These are phyloP conservation scores for Pseudozyma hubeiensis DNA, from an alignment of 1,284 basidiomycete species.

Conservation along the genomic window DNA sequence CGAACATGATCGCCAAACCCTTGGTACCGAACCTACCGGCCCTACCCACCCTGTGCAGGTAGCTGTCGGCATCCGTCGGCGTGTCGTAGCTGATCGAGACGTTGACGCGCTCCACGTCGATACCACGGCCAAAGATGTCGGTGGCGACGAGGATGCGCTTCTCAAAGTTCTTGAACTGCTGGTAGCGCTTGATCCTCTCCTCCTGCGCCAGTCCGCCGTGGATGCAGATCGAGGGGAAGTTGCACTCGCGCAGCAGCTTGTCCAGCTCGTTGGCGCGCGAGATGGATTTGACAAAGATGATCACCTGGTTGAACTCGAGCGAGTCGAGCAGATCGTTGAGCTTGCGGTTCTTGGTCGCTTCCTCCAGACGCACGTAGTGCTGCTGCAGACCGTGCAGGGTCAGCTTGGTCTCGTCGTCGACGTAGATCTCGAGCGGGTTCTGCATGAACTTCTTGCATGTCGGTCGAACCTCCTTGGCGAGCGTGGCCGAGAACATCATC, in stretches of 20 bases:
- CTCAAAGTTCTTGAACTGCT: conserved; percentile 99
- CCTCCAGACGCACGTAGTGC: conserved; percentile 88
- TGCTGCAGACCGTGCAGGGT: conserved; percentile 98
- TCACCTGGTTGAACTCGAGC: conserved; percentile 99
- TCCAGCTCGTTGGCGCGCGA: conserved; percentile 95
- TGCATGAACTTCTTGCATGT: conserved; percentile 99
- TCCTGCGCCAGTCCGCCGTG: conserved; percentile 94
- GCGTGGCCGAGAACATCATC: conserved; percentile 99
- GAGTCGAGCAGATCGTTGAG: conserved; percentile 95
- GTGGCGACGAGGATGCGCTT: conserved; percentile 78
- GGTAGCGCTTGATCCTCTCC: conserved; percentile 97
- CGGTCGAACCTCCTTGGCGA: conserved; percentile 94
- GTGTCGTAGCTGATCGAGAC: conserved; percentile 76
- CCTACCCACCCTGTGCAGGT: conserved; percentile 98
- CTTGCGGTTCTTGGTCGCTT: conserved; percentile 95
- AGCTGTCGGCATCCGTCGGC: conserved; percentile 95
- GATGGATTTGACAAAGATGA: conserved; percentile 99
- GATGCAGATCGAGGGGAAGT: conserved; percentile 97
- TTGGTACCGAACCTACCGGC: conserved; percentile 99
- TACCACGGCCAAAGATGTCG: conserved; percentile 68
- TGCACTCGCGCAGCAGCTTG: conserved; percentile 94
- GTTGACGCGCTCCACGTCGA: conserved; percentile 68
- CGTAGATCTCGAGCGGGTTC: conserved; percentile 98
- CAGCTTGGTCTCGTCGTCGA: conserved; percentile 98
- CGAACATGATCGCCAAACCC: conserved; percentile 98